Conservation (phyloP, 257 asterid genomes). For the Nicotiana tabacum region DNA sequence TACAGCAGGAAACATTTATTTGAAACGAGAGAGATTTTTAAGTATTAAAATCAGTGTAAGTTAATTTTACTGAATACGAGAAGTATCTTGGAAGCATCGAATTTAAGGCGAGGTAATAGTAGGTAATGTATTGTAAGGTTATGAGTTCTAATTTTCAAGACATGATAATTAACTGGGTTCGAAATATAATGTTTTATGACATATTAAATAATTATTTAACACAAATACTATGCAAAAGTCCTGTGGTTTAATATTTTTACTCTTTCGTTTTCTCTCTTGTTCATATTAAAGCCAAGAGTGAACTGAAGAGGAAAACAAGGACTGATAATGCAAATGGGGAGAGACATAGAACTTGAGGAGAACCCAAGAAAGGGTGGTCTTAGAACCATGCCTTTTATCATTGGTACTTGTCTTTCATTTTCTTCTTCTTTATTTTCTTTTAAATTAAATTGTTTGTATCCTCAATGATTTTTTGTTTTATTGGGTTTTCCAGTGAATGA, state of each 20-base stretch:
- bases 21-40: too few species aligned
- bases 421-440: not conserved
- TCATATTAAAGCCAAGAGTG: not conserved
- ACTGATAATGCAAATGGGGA: too few species aligned
- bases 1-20: too few species aligned
- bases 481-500: slow-evolving; percentile 18
- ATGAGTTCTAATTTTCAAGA: too few species aligned
- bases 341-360: too few species aligned
- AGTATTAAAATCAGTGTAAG: too few species aligned
- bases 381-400: slow-evolving; percentile 20
- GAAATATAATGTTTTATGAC: too few species aligned
- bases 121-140: too few species aligned
- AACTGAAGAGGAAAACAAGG: not conserved
- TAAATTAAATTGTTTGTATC: not conserved
- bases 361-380: slow-evolving; percentile 12
- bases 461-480: not conserved
- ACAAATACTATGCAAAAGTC: too few species aligned
- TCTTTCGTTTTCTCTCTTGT: not conserved
- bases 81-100: not conserved
- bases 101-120: not conserved
- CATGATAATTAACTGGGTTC: too few species aligned
- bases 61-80: too few species aligned
- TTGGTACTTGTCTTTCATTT: not conserved
- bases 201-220: too few species aligned
- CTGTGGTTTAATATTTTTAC: not conserved